Percentiles rank a stretch among this genome's conserved stretches.
Conservation (phyloP, 352 stramenopile species). For the Phytophthora sp. region DNA sequence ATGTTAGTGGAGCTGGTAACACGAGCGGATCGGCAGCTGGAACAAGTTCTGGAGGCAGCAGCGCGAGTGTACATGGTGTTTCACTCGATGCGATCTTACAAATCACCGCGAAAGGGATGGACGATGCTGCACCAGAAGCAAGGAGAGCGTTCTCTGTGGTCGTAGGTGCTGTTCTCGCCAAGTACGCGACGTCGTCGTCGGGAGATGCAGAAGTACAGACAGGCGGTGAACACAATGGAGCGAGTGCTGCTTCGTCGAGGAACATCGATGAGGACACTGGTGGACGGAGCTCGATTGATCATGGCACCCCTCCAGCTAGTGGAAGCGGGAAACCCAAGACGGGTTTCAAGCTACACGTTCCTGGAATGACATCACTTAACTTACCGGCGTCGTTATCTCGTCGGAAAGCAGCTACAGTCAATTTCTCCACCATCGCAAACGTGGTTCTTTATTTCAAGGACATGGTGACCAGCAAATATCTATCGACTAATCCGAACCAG, state of each 20-base stretch:
- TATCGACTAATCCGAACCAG: conserved; percentile 56
- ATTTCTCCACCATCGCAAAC: conserved; percentile 79
- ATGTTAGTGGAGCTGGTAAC: conserved; percentile 19
- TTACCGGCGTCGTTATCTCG: conserved; percentile 55
- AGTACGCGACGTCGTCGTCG: conserved; percentile 62
- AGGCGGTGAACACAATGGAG: conserved; percentile 17
- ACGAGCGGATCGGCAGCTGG: conserved; percentile 18
- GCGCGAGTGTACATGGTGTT: conserved; percentile 35
- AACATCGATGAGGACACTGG: conserved; percentile 43
- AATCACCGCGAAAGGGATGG: conserved; percentile 77
- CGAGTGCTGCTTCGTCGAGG: conserved; percentile 13
- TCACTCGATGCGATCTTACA: conserved; percentile 77
- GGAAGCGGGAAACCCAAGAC: conserved; percentile 58
- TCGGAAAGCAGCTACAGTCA: conserved; percentile 59
- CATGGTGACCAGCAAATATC: conserved; percentile 64
- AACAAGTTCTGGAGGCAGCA: conserved; percentile 25
- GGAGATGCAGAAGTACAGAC: conserved; percentile 53
- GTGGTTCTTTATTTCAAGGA: conserved; percentile 86
- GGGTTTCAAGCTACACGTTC: conserved; percentile 79
- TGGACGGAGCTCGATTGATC: conserved; percentile 31
- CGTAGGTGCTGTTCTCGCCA: conserved; percentile 79
- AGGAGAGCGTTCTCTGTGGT: conserved; percentile 69
- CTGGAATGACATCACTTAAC: conserved; percentile 52
- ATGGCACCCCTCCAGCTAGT: conserved; percentile 29
- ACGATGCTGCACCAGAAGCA: conserved; percentile 68